phyloP scores from a whole-genome alignment of 148 eudicot genomes.

The Rhododendron kiyosumense region DNA sequence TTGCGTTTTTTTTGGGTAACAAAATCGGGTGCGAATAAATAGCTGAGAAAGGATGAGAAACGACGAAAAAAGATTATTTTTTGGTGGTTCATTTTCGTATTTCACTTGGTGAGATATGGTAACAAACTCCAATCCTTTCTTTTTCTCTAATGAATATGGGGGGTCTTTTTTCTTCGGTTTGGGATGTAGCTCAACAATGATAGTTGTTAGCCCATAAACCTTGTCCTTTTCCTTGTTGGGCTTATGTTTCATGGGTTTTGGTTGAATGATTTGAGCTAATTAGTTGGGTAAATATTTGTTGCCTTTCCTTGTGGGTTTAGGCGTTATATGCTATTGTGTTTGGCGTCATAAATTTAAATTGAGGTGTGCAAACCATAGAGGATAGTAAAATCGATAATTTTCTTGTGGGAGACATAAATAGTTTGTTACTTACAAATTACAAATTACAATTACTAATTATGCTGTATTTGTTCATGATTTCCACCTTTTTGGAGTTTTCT shows the following conservation, averaged over 20 bases:
- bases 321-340: not conserved
- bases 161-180: too few species aligned
- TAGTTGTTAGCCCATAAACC: not conserved
- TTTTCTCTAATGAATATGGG: too few species aligned
- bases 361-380: not conserved
- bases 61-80: not conserved
- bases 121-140: too few species aligned
- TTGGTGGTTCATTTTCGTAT: not conserved
- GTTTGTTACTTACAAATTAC: not conserved
- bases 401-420: not conserved
- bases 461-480: not conserved
- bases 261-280: constrained; percentile 1
- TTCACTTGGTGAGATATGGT: not conserved
- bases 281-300: not conserved
- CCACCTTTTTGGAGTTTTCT: not conserved
- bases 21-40: not conserved
- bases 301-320: not conserved
- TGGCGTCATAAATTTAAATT: not conserved
- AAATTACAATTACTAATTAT: not conserved
- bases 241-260: not conserved
- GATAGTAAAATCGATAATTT: not conserved
- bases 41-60: not conserved
- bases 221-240: not conserved
- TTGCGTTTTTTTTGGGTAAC: not conserved
- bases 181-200: too few species aligned